Percentiles rank a stretch among this genome's conserved stretches.
Evolutionary conservation across 2,329 filamentous ascomycete genomes (phyloP).

Genomic region (Xylaria sp.): DNA sequence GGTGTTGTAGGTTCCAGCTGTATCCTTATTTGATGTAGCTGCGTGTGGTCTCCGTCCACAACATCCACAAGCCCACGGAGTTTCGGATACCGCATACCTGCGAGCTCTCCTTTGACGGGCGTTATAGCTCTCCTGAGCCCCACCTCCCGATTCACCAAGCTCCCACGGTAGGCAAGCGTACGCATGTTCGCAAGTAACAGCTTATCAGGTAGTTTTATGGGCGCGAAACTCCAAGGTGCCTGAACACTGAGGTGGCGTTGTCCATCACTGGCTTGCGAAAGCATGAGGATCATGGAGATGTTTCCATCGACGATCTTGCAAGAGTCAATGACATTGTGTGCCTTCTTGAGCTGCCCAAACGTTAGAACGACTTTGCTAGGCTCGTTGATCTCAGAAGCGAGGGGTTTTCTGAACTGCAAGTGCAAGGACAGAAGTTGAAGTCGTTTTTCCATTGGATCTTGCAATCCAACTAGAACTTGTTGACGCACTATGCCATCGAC

Average conservation of each 20-base stretch:
- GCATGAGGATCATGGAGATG: constrained; percentile 62
- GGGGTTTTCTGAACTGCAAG: constrained; percentile 36
- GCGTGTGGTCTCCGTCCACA: constrained; percentile 53
- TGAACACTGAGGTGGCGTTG: constrained; percentile 65
- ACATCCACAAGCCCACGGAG: constrained; percentile 60
- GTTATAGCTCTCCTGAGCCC: constrained; percentile 43
- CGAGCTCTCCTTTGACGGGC: constrained; percentile 43
- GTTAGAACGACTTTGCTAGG: constrained; percentile 40
- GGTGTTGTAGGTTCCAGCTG: constrained; percentile 59
- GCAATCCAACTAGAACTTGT: constrained; percentile 61
- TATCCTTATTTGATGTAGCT: constrained; percentile 61
- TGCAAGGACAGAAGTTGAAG: constrained; percentile 63
- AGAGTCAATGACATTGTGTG: constrained; percentile 65
- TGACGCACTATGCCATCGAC: constrained; percentile 49
- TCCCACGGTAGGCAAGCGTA: constrained; percentile 52
- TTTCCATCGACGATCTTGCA: constrained; percentile 64
- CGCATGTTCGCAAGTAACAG: constrained; percentile 56
- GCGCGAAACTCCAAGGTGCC: constrained; percentile 70
- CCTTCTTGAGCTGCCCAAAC: constrained; percentile 50
- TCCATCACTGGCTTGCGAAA: constrained; percentile 61
- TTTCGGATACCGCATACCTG: constrained; percentile 53
- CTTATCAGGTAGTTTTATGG: constrained; percentile 54
- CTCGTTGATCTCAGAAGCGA: constrained; percentile 21
- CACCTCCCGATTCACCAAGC: constrained; percentile 48
- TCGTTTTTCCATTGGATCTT: constrained; percentile 62